Evolutionary conservation across 352 stramenopile genomes (phyloP).

Genomic region (Vaucheria bursata): DNA sequence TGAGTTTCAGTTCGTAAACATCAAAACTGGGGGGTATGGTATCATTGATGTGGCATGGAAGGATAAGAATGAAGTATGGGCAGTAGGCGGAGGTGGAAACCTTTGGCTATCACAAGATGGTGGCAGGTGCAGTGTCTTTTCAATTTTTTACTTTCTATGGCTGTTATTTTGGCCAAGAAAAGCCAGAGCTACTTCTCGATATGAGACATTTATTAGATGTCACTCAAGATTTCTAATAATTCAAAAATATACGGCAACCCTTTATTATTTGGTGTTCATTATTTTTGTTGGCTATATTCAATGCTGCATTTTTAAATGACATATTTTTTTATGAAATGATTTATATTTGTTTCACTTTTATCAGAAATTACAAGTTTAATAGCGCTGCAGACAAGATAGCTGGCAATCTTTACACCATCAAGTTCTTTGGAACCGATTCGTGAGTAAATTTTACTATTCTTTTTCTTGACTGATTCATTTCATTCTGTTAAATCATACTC

Average conservation of each 20-base stretch:
- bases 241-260: no score
- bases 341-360: no score
- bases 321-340: no score
- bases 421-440: constrained; percentile 64
- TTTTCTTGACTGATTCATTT: not conserved
- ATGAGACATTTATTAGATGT: not conserved
- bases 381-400: constrained; percentile 66
- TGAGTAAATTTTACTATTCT: not conserved
- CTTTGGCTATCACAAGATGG: constrained; percentile 68
- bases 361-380: constrained; percentile 62
- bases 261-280: no score
- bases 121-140: constrained; percentile 51
- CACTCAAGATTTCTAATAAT: no score
- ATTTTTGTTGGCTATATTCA: no score
- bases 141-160: not conserved
- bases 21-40: constrained; percentile 72
- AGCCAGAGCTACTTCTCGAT: not conserved
- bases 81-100: constrained; percentile 67
- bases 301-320: no score
- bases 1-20: constrained; percentile 61
- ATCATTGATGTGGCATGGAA: constrained; percentile 70
- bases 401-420: constrained; percentile 72
- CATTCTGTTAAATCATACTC: not conserved
- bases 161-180: not conserved
- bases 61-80: constrained; percentile 65